Conservation (phyloP, 1,139 yeast genomes). For the Blastobotrys buckinghamii region DNA sequence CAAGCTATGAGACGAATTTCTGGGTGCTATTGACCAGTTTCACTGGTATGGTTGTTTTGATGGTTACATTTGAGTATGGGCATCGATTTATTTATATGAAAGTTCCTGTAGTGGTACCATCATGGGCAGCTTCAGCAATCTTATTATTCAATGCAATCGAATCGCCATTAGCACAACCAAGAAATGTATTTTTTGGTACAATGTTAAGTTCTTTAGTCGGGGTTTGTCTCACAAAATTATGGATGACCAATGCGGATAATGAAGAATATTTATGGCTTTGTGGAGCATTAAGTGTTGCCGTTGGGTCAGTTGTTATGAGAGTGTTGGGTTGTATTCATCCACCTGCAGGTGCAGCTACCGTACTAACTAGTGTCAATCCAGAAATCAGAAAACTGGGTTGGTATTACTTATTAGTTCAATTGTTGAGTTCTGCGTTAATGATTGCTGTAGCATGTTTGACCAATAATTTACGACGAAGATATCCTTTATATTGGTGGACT, state of each 20-base stretch:
- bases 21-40: slow-evolving; percentile 38
- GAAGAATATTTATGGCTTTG: slow-evolving; percentile 50
- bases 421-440: slow-evolving; percentile 48
- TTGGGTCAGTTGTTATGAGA: slow-evolving; percentile 54
- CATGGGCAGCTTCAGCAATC: slow-evolving; percentile 60
- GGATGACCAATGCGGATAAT: slow-evolving; percentile 30
- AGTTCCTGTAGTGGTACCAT: slow-evolving; percentile 55
- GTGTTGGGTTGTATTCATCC: slow-evolving; percentile 59
- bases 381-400: slow-evolving; percentile 50
- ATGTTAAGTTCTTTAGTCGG: slow-evolving; percentile 51
- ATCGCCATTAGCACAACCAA: slow-evolving; percentile 63
- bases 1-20: slow-evolving; percentile 11
- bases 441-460: slow-evolving; percentile 49
- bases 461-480: slow-evolving; percentile 49
- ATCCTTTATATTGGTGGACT: slow-evolving; percentile 65
- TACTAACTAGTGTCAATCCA: slow-evolving; percentile 50
- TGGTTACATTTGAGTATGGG: slow-evolving; percentile 46
- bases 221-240: slow-evolving; percentile 50
- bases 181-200: slow-evolving; percentile 55
- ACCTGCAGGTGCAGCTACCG: slow-evolving; percentile 70
- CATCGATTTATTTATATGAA: slow-evolving; percentile 41
- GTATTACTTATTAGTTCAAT: slow-evolving; percentile 60
- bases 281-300: slow-evolving; percentile 56
- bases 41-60: slow-evolving; percentile 46
- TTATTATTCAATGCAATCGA: slow-evolving; percentile 51